Base-by-base conservation (phyloP, 257 asterid genomes). In the Solanum gandarillasii region DNA sequence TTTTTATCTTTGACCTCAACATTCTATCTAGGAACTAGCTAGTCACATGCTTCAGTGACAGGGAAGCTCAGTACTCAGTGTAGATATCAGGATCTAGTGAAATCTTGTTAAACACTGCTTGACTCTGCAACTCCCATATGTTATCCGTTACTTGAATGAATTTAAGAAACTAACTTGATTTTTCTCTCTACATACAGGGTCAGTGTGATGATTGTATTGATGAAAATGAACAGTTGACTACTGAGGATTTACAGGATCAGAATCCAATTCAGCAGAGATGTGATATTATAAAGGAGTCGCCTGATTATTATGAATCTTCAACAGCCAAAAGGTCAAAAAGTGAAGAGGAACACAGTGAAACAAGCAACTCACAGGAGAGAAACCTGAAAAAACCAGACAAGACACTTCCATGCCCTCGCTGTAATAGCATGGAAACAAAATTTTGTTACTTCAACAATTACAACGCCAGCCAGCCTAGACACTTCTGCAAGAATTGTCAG, bases 391-490 rank as follows among this genome's bases (percentile, higher is more conserved):
- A 94, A 90, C 99, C 99, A 0, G 98, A 96, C 89, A 97, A 95
- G 91, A 95, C 94, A 68, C 91, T 97, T 62, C 98, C 98, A 3
- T 97, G 99, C 87, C 99, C 99, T 70, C 98, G 99, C 58, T 97
- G 99, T 87, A 95, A 94, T 41, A 97, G 99, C 95, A 95, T 94
- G 99, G 98, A 96, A 84, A 97, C 99, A 4, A 97, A 97, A 88
- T 97, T 97, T 81, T 97, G 99, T 90, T 97, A 97, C 88, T 97
- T 92, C 90, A 97, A 97, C 92, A 97, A 97, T 82, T 97, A 97
- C 95, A 97, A 97, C 3, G 95, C 95, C 79, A 96, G 93, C 91
- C 99, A 97, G 87, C 99, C 98, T 60, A 88, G 99, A n/a, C 98
- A 97, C 83, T 97, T 95, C 91, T 97, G 99, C 91, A 97, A 94